phyloP scores from a whole-genome alignment of 78 protist genomes.

The Guillardia theta region DNA sequence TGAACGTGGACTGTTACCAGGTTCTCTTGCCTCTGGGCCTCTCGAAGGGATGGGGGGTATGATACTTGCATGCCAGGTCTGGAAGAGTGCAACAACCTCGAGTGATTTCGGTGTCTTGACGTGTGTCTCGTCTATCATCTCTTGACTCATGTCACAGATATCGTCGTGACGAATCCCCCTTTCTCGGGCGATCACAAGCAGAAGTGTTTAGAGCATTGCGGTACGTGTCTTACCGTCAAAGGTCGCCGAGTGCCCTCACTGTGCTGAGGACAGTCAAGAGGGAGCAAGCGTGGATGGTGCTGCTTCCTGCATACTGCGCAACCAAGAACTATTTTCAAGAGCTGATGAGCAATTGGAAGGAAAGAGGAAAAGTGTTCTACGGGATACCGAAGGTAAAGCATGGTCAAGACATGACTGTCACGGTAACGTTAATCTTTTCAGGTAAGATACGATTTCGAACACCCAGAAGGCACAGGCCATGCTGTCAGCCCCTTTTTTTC shows the following conservation, averaged over 20 bases:
- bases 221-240: not conserved
- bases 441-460: not conserved
- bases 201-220: not conserved
- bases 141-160: too few species aligned
- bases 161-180: not conserved
- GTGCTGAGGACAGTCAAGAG: not conserved
- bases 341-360: too few species aligned
- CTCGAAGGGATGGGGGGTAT: too few species aligned
- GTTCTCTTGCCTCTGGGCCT: not conserved
- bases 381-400: too few species aligned
- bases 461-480: not conserved
- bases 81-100: too few species aligned
- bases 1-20: not conserved
- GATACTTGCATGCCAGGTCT: too few species aligned
- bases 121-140: too few species aligned
- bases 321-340: not conserved
- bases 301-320: not conserved
- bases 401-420: too few species aligned
- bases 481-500: not conserved
- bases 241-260: not conserved
- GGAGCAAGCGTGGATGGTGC: not conserved
- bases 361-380: too few species aligned
- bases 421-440: too few species aligned
- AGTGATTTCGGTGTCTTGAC: too few species aligned
- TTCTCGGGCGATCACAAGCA: not conserved